Evolutionary conservation across 2,329 filamentous ascomycete genomes (phyloP).

Genomic region (Lachnellula hyalina): DNA sequence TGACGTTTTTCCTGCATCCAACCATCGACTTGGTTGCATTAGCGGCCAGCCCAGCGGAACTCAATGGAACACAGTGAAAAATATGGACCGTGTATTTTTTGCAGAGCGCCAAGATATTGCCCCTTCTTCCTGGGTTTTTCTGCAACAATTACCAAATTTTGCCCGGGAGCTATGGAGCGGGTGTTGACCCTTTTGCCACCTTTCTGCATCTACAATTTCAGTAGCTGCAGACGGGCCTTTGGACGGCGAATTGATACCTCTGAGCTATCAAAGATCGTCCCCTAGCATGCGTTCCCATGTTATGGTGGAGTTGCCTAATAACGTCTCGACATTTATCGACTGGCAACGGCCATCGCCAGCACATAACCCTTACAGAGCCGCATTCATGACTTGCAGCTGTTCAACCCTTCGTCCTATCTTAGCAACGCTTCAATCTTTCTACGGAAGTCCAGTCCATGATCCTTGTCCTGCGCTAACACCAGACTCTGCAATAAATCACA

Average conservation of each 20-base stretch:
- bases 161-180: constrained; percentile 23
- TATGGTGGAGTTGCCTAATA: constrained; percentile 57
- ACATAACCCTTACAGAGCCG: constrained; percentile 71
- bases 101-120: constrained; percentile 12
- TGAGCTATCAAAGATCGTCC: constrained; percentile 31
- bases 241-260: constrained; percentile 29
- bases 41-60: constrained; percentile 30
- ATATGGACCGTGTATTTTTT: constrained; percentile 6
- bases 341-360: constrained; percentile 83
- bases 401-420: constrained; percentile 37
- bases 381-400: constrained; percentile 40
- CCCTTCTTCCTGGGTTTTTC: constrained; percentile 10
- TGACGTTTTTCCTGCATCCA: constrained; percentile 28
- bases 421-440: constrained; percentile 25
- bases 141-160: constrained; percentile 20
- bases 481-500: constrained; percentile 56
- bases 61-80: constrained; percentile 15
- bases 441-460: constrained; percentile 28
- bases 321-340: constrained; percentile 61
- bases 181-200: constrained; percentile 31
- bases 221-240: constrained; percentile 29
- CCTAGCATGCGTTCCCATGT: constrained; percentile 36
- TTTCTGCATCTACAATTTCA: constrained; percentile 29
- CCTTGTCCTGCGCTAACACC: constrained; percentile 31
- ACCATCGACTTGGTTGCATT: constrained; percentile 29